phyloP scores from a whole-genome alignment of 371 early-diverging fungal genomes.

The Scutellospora calospora region DNA sequence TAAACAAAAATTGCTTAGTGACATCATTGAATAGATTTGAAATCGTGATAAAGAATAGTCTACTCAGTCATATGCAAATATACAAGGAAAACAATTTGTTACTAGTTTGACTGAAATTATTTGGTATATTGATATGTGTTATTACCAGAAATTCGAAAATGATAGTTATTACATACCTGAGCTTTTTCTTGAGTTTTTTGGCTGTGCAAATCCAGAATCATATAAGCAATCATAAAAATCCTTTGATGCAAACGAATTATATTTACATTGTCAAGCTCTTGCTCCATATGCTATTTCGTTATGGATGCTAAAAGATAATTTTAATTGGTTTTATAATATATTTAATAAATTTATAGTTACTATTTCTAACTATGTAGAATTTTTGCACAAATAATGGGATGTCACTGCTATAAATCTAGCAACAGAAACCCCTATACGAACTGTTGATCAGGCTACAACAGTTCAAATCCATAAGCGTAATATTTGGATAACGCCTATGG shows the following conservation, averaged over 20 bases:
- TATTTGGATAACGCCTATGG: not conserved
- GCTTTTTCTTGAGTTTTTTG: slow-evolving; percentile 11
- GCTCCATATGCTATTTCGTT: slow-evolving; percentile 6
- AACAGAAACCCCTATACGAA: slow-evolving; percentile 1
- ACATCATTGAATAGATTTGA: not conserved
- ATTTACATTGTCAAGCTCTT: slow-evolving; percentile 1
- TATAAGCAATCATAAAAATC: slow-evolving; percentile 9
- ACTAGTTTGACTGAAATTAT: not conserved
- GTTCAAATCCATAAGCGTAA: not conserved
- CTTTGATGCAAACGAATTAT: slow-evolving; percentile 10
- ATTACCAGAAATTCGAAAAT: slow-evolving; percentile 1
- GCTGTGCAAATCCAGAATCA: not conserved
- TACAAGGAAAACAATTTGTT: not conserved
- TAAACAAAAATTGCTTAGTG: not conserved
- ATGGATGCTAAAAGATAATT: not conserved
- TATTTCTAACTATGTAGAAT: slow-evolving; percentile 1
- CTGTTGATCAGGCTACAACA: slow-evolving; percentile 1
- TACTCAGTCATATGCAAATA: slow-evolving; percentile 3
- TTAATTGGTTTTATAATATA: not conserved
- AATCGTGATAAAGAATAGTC: not conserved
- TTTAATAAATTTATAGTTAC: not conserved
- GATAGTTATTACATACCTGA: not conserved
- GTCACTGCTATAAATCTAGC: not conserved
- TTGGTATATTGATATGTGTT: slow-evolving; percentile 17
- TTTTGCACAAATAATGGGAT: not conserved